Base-by-base conservation (phyloP, 2,329 filamentous ascomycete species). In the Sporothrix dimorphospora region DNA sequence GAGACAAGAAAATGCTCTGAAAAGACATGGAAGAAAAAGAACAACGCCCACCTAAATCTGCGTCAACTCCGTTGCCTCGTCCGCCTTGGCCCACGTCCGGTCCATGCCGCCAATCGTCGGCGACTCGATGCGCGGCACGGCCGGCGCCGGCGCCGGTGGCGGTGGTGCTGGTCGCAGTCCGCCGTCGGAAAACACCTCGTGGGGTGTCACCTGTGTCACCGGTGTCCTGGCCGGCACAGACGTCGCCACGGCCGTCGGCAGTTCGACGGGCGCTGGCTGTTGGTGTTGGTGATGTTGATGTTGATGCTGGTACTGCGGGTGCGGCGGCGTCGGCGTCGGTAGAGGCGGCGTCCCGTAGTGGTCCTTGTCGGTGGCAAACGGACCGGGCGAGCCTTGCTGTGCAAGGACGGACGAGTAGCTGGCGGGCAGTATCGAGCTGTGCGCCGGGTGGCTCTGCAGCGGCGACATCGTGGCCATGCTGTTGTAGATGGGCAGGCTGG, bases 211-310 rank as follows among this genome's bases (percentile, higher is more conserved):
- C 51, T 9, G 6, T 12, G n/a, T 21, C 16, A 3, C 4, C 30
- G 30, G 14, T 14, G 34, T 21, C 8, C 16, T 19, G 34, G 24
- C 8, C 42, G 42, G 21, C 14, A 8, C 40, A 8, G 19, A 19
- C 5, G 53, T 34, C 11, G 55, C 57, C 4, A 55, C 69, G 34
- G 40, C 45, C 12, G 77, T 74, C 4, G 82, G 80, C 1, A 84
- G 75, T 73, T 84, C 83, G 0, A 79, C 80, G 0, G 38, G 72
- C 12, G 75, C 79, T 30, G 51, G 72, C 59, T 66, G 57, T 42
- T 74, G 61, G 1, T 66, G 63, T 2, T 49, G 24, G 6, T 66
- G 63, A 1, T 30, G 24, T n/a, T 47, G 61, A 7, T 21, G 45
- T 4, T 49, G 14, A 14, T 11, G 49, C 3, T 3, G 51, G 11